Evolutionary conservation across 768 basidiomycete species (phyloP), one percentile per base, ranked within the genome.

Genomic region (Leccinum rimulosum): DNA sequence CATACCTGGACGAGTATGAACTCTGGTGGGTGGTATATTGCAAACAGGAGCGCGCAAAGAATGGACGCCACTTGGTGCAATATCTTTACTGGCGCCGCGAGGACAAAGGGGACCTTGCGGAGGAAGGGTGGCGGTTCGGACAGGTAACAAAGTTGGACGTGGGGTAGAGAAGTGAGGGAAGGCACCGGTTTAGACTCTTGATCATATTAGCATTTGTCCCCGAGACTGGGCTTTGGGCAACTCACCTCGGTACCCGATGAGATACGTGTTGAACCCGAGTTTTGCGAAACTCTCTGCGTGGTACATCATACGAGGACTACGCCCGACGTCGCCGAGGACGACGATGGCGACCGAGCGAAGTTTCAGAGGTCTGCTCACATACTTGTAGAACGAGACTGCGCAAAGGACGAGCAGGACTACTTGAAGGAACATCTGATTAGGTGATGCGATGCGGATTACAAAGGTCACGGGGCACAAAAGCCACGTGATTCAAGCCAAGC

Each of bases 281-380:
- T 87, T 83, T 40, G 92, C 89, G 69, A 99, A 91, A 69, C 91
- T 95, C 70, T 96, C 86, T 0, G 96, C 89, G 66, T 99, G 97
- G 72, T 98, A 98, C 93, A 98, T 96, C 93, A 98, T 98, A 55
- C 97, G 81, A 11, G 97, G 97, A 70, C 91, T 94, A 58, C 97
- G 83, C 2, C 96, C 97, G 51, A 99, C 86, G 76, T 99, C 97
- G 10, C 97, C 97, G 10, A 99, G 80, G 15, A 99, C 97, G 51
- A 98, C 76, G 56, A 98, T 85, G 4, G 86, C 91, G n/a, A 92
- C 90, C 3, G 92, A 85, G 17, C 88, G 87, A 30, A 82, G 70
- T 50, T 76, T 63, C 3, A 75, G 72, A 22, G 61, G 59, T 45
- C 56, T 48, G 19, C n/a, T 64, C 1, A 66, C 62, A 69, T 73